Percentiles rank a stretch among this genome's conserved stretches.
phyloP scores from a whole-genome alignment of 2,329 filamentous ascomycete genomes.

The Penicillium sp. region DNA sequence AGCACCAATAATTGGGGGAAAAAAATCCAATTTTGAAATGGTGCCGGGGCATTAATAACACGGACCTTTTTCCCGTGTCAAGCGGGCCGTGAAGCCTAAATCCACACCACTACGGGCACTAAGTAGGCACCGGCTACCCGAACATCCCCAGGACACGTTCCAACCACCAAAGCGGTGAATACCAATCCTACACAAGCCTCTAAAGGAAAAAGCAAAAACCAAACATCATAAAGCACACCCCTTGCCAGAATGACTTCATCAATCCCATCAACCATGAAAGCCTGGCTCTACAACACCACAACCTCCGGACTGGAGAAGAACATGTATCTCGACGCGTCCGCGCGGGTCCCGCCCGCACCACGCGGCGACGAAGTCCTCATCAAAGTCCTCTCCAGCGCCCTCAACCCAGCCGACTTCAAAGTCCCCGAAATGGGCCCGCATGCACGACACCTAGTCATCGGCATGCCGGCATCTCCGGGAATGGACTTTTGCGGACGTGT shows the following conservation, averaged over 20 bases:
- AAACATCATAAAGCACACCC: neutral
- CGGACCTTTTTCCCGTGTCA: too few species aligned
- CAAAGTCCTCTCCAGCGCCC: slow-evolving; percentile 48
- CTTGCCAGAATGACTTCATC: neutral
- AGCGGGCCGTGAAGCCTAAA: too few species aligned
- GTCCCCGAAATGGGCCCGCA: slow-evolving; percentile 49
- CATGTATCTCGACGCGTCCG: slow-evolving; percentile 44
- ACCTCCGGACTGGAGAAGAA: slow-evolving; percentile 50
- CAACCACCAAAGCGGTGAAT: too few species aligned
- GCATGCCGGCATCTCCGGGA: slow-evolving; percentile 46
- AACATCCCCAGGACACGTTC: too few species aligned
- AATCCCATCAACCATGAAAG: slow-evolving; percentile 47
- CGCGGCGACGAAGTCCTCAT: slow-evolving; percentile 50
- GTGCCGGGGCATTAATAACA: too few species aligned
- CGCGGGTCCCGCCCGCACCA: slow-evolving; percentile 40
- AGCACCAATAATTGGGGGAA: too few species aligned
- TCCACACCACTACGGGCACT: too few species aligned
- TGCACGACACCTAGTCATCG: slow-evolving; percentile 34
- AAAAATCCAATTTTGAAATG: too few species aligned
- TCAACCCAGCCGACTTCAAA: slow-evolving; percentile 65
- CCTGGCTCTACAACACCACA: slow-evolving; percentile 53
- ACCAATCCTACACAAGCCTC: neutral
- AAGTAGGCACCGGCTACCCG: too few species aligned
- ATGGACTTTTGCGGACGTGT: slow-evolving; percentile 49
- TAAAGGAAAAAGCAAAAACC: neutral